Evolutionary conservation across 768 basidiomycete species (phyloP).

Genomic region (Polyporus arcularius): DNA sequence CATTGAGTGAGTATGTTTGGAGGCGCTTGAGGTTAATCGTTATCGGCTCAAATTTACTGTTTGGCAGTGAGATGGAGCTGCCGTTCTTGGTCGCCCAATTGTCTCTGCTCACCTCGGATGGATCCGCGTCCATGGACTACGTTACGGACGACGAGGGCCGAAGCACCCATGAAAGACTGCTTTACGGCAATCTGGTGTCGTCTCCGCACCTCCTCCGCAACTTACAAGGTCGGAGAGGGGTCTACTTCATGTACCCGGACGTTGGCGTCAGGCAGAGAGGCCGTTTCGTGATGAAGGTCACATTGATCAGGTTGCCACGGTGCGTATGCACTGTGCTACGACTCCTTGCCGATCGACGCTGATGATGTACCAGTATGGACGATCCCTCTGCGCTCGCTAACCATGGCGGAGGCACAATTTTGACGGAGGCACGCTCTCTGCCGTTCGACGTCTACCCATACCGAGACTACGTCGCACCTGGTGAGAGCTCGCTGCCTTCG

Average conservation of each 20-base stretch:
- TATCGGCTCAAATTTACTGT: conserved; percentile 3
- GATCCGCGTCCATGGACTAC: conserved; percentile 61
- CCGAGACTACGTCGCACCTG: conserved; percentile 73
- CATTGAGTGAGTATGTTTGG: conserved; percentile 65
- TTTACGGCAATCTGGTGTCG: conserved; percentile 87
- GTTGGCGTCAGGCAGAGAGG: conserved; percentile 83
- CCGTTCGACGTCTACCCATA: conserved; percentile 79
- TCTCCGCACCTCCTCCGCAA: conserved; percentile 80
- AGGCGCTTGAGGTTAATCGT: neutral
- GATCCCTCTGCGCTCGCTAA: conserved; percentile 50
- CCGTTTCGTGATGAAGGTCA: conserved; percentile 72
- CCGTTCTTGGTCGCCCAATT: conserved; percentile 88
- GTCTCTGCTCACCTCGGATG: conserved; percentile 73
- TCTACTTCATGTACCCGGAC: conserved; percentile 90
- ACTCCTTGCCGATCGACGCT: neutral
- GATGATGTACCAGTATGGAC: conserved; percentile 41
- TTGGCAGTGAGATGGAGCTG: conserved; percentile 75
- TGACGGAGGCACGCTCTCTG: conserved; percentile 73
- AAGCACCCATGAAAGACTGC: conserved; percentile 53
- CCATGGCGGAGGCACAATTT: conserved; percentile 57
- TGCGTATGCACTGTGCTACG: conserved; percentile 38
- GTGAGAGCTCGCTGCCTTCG: conserved; percentile 46
- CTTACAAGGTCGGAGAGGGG: conserved; percentile 75
- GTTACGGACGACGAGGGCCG: conserved; percentile 54
- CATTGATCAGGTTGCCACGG: conserved; percentile 75